Evolutionary conservation across 2,329 filamentous ascomycete genomes (phyloP).

Genomic region (Exophiala mesophila): DNA sequence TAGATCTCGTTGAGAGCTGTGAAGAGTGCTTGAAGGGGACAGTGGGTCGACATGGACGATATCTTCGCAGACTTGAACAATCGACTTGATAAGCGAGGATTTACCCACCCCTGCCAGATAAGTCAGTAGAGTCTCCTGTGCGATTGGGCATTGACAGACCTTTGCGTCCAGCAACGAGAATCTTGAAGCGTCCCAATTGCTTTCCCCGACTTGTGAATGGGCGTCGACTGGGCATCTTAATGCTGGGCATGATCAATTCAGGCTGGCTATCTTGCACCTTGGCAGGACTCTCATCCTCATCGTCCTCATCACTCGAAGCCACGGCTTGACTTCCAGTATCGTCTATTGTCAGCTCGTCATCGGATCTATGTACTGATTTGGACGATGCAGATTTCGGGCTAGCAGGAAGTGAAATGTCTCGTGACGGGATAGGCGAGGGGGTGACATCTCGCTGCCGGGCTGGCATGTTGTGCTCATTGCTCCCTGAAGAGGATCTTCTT

Average conservation of each 20-base stretch:
- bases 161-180: conserved; percentile 76
- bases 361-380: conserved; percentile 55
- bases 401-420: conserved; percentile 43
- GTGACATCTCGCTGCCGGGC: conserved; percentile 23
- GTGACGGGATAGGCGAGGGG: conserved; percentile 34
- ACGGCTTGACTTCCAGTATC: conserved; percentile 53
- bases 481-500: conserved; percentile 12
- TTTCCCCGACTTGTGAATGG: conserved; percentile 88
- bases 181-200: conserved; percentile 76
- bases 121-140: conserved; percentile 2
- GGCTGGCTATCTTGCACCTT: conserved; percentile 37
- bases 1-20: conserved; percentile 5
- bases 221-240: conserved; percentile 80
- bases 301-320: conserved; percentile 52
- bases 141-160: conserved; percentile 46
- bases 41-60: conserved; percentile 85
- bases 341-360: conserved; percentile 52
- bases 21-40: conserved; percentile 11
- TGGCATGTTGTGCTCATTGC: conserved; percentile 27
- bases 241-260: conserved; percentile 98
- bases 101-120: conserved; percentile 67
- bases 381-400: conserved; percentile 57
- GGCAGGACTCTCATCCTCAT: conserved; percentile 37
- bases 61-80: conserved; percentile 80
- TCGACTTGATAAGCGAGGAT: conserved; percentile 80